phyloP scores from a whole-genome alignment of 805 yeast genomes.

The Candida stauntonica region DNA sequence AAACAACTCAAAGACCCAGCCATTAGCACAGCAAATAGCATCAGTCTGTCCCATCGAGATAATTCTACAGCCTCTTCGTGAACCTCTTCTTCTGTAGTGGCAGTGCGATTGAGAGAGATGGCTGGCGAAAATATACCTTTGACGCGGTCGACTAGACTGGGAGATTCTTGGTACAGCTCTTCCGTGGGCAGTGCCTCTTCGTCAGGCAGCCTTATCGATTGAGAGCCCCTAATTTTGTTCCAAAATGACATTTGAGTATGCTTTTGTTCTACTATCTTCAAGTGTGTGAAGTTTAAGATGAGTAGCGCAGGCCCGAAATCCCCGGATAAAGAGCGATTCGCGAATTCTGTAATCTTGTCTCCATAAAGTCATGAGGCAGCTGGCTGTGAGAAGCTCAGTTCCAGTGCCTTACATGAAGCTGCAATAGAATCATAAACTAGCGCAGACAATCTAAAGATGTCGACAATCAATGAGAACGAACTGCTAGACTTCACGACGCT shows the following conservation, averaged over 20 bases:
- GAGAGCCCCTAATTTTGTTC: slow-evolving; percentile 7
- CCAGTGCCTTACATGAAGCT: too few relatives aligned
- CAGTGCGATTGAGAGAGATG: neutral
- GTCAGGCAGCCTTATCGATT: slow-evolving; percentile 16
- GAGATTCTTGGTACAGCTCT: neutral
- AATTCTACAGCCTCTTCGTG: slow-evolving; percentile 7
- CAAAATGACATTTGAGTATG: slow-evolving; percentile 7
- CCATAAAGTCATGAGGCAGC: too few relatives aligned
- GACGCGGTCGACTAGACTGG: slow-evolving; percentile 8
- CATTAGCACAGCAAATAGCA: slow-evolving; percentile 19
- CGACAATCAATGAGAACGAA: slow-evolving; percentile 18
- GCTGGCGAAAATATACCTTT: neutral
- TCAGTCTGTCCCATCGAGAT: slow-evolving; percentile 17
- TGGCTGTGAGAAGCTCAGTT: too few relatives aligned
- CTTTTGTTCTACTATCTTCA: neutral
- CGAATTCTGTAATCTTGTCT: too few relatives aligned
- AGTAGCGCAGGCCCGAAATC: neutral
- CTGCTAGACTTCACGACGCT: slow-evolving; percentile 20
- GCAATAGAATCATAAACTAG: neutral
- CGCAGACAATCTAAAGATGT: neutral
- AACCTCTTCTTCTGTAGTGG: slow-evolving; percentile 4
- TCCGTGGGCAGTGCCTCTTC: slow-evolving; percentile 7
- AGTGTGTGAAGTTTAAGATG: neutral
- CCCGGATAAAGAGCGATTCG: too few relatives aligned
- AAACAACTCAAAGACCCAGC: slow-evolving; percentile 20